phyloP scores from a whole-genome alignment of 345 rosid species.

The Eucalyptus paniculata region DNA sequence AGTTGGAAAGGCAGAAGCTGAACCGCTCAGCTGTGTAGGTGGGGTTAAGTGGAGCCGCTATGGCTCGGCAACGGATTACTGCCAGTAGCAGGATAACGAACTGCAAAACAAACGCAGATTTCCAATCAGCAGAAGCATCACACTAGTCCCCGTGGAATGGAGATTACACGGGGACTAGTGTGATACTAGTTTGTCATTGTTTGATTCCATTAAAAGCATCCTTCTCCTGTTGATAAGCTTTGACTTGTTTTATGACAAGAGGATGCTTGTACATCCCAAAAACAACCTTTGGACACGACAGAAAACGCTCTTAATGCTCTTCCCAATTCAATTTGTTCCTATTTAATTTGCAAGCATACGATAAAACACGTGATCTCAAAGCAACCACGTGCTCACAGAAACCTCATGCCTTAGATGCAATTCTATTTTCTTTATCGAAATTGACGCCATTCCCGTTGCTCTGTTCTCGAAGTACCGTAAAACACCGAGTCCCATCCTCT shows the following conservation, averaged over 20 bases:
- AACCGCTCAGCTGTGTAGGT: conserved; percentile 58
- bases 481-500: neutral
- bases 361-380: neutral
- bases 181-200: neutral
- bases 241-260: neutral
- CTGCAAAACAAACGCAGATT: conserved; percentile 10
- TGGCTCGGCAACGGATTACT: conserved; percentile 46
- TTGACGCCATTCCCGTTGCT: neutral
- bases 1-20: conserved; percentile 51
- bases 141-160: neutral
- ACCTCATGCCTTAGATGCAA: neutral
- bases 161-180: neutral
- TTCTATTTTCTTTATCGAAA: neutral
- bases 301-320: neutral
- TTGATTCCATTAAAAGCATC: neutral
- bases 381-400: neutral
- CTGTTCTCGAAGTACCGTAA: neutral
- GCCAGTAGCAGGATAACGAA: conserved; percentile 60
- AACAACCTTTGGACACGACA: neutral
- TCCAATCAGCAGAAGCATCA: neutral
- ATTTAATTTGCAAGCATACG: neutral
- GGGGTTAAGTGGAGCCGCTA: conserved; percentile 41
- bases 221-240: neutral
- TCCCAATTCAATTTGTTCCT: neutral
- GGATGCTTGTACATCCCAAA: neutral